Base-by-base conservation (phyloP, 2,329 filamentous ascomycete genomes). In the Diaporthe citrichinensis region DNA sequence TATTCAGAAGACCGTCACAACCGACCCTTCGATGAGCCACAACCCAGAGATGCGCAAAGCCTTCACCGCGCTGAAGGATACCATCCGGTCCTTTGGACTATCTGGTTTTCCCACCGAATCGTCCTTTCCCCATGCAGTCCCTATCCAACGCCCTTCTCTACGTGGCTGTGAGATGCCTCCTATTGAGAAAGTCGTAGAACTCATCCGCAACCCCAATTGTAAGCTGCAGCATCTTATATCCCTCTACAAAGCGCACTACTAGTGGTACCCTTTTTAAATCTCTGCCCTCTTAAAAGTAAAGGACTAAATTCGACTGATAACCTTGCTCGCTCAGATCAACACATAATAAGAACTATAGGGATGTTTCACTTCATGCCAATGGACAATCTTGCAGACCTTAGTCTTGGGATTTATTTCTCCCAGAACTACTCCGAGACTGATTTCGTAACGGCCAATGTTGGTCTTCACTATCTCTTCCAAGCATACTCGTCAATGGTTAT, bases 141-240 rank as follows among this genome's bases (percentile, higher is more conserved):
- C 59, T 23, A 28, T 46, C n/a, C 14, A 62, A 28, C 59, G n/a
- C 39, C 59, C 59, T 23, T 62, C 39, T 10, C 25, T 62, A 7
- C 39, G 39, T 31, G 59, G 59, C n/a, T 62, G 39, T 46, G n/a
- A 44, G 17, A 44, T 62, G 59, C 59, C 39, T 46, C 59, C 59
- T 20, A 31, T 44, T 31, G 59, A 62, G 10, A 62, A 62, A 46
- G 59, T 62, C 25, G 59, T 62, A 25, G 39, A 62, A 62, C 39
- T 62, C 39, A 41, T 62, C 14, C 58, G 59, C n/a, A 28, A 62
- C n/a, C 39, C 59, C n/a, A 62, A 62, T 14, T 62, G 36, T 44
- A 28, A 62, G 59, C 39, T 62, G 0, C 17, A 14, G 3, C n/a
- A 23, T 15, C 1, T 14, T 8, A 0, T 39, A 4, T 20, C 3